Conservation (phyloP, 805 yeast species). For the Candida methanosorbosa region DNA sequence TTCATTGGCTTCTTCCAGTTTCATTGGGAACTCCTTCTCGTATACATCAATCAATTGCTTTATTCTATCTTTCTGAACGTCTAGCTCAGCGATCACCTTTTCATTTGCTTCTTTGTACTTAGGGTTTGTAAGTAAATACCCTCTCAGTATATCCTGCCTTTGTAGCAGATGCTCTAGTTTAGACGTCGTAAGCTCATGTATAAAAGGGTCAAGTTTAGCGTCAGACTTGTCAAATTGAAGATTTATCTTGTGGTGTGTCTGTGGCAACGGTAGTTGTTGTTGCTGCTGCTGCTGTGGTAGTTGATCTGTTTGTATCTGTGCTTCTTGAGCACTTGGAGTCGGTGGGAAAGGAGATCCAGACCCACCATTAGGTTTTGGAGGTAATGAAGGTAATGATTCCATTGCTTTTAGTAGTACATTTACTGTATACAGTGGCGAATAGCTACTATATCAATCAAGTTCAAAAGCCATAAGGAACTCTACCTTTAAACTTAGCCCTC, state of each 20-base stretch:
- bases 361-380: not conserved
- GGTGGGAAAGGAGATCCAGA: not conserved
- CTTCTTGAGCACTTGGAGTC: no score
- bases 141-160: conserved; percentile 9
- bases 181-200: conserved; percentile 13
- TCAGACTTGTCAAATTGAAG: no score
- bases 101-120: conserved; percentile 7
- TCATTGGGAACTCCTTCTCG: conserved; percentile 12
- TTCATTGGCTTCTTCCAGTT: conserved; percentile 11
- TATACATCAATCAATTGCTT: conserved; percentile 16
- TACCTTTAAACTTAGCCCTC: no score
- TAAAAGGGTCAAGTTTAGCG: conserved; percentile 2
- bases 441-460: no score
- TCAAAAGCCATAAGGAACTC: no score
- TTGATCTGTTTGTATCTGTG: no score
- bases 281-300: not conserved
- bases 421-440: no score
- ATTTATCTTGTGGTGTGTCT: not conserved
- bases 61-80: conserved; percentile 29
- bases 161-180: conserved; percentile 13
- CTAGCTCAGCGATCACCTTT: conserved; percentile 23
- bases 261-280: not conserved
- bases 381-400: not conserved
- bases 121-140: conserved; percentile 10
- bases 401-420: no score